Base-by-base conservation (phyloP, 768 basidiomycete genomes). In the Trametes meyenii region DNA sequence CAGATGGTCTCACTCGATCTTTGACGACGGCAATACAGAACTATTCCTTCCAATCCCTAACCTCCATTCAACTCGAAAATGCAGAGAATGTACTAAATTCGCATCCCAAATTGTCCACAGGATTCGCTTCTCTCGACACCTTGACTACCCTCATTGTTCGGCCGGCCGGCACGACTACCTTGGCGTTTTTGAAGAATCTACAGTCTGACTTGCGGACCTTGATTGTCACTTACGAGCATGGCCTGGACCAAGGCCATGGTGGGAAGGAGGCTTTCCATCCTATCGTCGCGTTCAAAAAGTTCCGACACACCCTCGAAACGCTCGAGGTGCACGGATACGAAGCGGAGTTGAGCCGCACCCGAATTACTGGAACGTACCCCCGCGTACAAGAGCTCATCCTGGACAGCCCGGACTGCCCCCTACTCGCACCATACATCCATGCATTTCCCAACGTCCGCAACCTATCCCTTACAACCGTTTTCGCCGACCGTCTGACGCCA, bases 391-490 rank as follows among this genome's bases (percentile, higher is more conserved):
- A 55, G 44, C 33, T 55, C 10, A 42, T 46, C 8, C 54, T 55
- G n/a, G 29, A 55, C 29, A 55, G 54, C 33, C 54, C 54, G 33
- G 54, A 55, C 21, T 19, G 54, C 10, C 54, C 54, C 8, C 43
- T 55, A 16, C 43, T 55, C 43, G 54, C 54, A 29, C 54, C 54
- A 1, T 55, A 55, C 44, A 45, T 55, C n/a, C 43, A 45, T 7
- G 54, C 54, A 26, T 55, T 55, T 11, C 54, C 54, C n/a, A 19
- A 55, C 26, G n/a, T 55, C 6, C 54, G 54, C 6, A 55, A 55
- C n/a, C 44, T 55, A 33, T 55, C 43, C 11, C n/a, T 55, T 11
- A 55, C 29, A 2, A 55, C 54, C 54, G 33, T 45, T 44, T 55
- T 45, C 29, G 54, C 54, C 12, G 21, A 46, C 23, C n/a, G 19